These are phyloP conservation scores for Shiraia sp. DNA, from an alignment of 2,329 filamentous ascomycete genomes.

Conservation along the genomic window DNA sequence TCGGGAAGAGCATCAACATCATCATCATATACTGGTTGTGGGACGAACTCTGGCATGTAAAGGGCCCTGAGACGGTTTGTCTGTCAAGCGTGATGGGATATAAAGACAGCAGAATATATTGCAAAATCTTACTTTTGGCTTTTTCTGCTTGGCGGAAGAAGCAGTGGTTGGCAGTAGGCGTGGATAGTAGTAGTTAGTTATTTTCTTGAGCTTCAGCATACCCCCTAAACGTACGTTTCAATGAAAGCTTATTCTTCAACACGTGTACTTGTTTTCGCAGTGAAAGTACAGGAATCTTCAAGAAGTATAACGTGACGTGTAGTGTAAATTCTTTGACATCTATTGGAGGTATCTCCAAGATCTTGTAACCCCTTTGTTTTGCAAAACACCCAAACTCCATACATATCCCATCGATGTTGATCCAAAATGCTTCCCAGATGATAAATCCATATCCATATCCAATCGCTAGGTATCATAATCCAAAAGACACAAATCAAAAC, in stretches of 20 bases:
- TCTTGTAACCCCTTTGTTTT: too few relatives aligned
- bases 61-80: too few relatives aligned
- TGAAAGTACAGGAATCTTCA: neutral
- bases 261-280: too few relatives aligned
- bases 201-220: slow-evolving; percentile 6
- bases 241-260: slow-evolving; percentile 3
- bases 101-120: too few relatives aligned
- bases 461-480: slow-evolving; percentile 1
- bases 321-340: neutral
- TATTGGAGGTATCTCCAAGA: neutral
- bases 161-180: too few relatives aligned
- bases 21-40: too few relatives aligned
- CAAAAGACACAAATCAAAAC: neutral
- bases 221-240: slow-evolving; percentile 8
- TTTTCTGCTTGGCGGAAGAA: slow-evolving; percentile 1
- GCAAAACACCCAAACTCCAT: neutral
- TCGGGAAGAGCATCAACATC: neutral
- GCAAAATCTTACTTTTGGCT: neutral
- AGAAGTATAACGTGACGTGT: neutral
- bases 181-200: too few relatives aligned
- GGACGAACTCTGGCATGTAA: too few relatives aligned
- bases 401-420: too few relatives aligned
- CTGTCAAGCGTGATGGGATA: too few relatives aligned
- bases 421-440: too few relatives aligned
- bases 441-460: neutral